phyloP scores from a whole-genome alignment of 2,329 filamentous ascomycete species.

The Diaporthe aspalathi region DNA sequence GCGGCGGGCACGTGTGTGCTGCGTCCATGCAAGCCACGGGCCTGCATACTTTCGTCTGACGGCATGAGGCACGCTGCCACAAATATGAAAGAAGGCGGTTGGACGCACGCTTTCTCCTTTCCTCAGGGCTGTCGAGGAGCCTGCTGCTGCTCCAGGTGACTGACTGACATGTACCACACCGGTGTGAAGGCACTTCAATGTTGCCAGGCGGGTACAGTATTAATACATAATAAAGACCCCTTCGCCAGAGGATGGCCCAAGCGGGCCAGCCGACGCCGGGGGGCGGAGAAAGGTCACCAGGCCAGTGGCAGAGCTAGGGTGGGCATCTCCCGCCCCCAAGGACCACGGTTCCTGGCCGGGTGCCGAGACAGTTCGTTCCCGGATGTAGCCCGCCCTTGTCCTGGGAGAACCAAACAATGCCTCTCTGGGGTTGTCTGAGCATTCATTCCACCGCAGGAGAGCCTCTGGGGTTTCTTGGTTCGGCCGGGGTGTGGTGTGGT shows the following conservation, averaged over 20 bases:
- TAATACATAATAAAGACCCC: background rate
- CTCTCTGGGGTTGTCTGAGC: background rate
- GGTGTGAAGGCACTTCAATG: no score
- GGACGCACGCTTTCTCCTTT: background rate
- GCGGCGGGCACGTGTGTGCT: constrained; percentile 7
- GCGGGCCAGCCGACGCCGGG: no score
- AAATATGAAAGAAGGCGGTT: background rate
- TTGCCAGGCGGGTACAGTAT: background rate
- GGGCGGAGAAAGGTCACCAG: constrained; percentile 4
- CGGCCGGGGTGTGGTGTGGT: background rate
- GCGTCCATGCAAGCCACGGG: constrained; percentile 10
- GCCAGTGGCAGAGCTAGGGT: constrained; percentile 6
- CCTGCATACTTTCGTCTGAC: constrained; percentile 8
- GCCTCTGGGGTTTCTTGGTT: background rate
- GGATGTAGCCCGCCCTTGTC: background rate
- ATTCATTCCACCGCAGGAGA: no score
- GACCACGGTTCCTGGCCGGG: constrained; percentile 24
- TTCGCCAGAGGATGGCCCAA: no score
- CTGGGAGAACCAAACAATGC: background rate
- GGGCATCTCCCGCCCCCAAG: background rate
- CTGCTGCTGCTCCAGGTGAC: no score
- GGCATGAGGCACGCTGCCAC: constrained; percentile 14
- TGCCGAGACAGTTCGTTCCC: constrained; percentile 13
- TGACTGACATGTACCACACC: no score
- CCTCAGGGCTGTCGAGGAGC: background rate